Percentiles rank a stretch among this genome's conserved stretches.
Conservation (phyloP, 106 monocot genomes). For the Dendrobium huoshanense region DNA sequence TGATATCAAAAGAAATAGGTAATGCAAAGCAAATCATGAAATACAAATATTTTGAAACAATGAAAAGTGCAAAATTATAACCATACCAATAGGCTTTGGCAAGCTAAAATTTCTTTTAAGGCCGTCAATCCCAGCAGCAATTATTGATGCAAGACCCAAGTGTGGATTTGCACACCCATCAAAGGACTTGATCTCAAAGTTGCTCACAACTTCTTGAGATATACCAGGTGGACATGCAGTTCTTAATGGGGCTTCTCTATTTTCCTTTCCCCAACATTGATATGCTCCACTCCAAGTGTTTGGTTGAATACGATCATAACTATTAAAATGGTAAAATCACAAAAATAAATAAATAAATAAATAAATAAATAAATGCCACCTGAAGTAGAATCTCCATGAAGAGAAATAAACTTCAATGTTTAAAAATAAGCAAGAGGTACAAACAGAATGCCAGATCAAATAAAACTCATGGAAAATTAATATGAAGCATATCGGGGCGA, state of each 20-base stretch:
- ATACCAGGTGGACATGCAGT: conserved; percentile 83
- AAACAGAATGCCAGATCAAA: not conserved
- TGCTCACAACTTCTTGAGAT: conserved; percentile 59
- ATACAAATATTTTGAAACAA: not conserved
- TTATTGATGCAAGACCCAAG: conserved; percentile 71
- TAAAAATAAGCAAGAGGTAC: not conserved
- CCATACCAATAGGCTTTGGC: conserved; percentile 76
- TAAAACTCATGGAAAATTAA: not conserved
- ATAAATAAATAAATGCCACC: not conserved
- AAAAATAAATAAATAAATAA: too few species aligned
- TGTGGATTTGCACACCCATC: conserved; percentile 93
- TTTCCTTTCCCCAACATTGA: conserved; percentile 96
- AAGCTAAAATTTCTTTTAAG: conserved; percentile 58
- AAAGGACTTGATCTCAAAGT: conserved; percentile 97
- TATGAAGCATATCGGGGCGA: not conserved
- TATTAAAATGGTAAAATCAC: conserved; percentile 16
- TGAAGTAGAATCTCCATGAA: not conserved
- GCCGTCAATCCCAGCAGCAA: conserved; percentile 91
- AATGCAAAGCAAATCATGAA: not conserved
- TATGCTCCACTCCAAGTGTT: conserved; percentile 98
- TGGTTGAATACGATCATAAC: conserved; percentile 94
- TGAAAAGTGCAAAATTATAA: not conserved
- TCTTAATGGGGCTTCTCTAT: conserved; percentile 90
- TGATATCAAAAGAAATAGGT: not conserved
- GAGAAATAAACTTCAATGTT: not conserved